A percentile compares a stretch with the other conserved stretches of the same genome.
Conservation (phyloP, 805 yeast species). For the Lipomyces yamadae region DNA sequence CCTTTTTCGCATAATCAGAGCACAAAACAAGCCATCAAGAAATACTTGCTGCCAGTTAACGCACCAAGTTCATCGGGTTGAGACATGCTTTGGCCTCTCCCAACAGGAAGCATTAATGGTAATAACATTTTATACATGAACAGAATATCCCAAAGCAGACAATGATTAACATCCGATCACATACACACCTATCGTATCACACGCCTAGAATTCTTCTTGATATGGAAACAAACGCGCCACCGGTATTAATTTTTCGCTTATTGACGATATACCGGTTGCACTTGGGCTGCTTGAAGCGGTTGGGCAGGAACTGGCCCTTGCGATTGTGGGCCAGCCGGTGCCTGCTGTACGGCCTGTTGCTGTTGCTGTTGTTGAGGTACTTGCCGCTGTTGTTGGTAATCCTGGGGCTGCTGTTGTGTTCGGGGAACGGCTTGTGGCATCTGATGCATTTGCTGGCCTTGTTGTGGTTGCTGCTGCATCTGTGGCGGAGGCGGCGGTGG, state of each 20-base stretch:
- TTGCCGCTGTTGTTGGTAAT: constrained; percentile 15
- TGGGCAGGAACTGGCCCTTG: constrained; percentile 22
- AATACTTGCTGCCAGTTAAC: neutral
- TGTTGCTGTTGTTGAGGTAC: constrained; percentile 24
- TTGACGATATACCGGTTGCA: neutral
- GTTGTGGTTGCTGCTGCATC: constrained; percentile 13
- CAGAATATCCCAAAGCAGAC: constrained; percentile 2
- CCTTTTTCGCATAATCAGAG: neutral
- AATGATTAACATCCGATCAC: neutral
- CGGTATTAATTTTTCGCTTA: neutral
- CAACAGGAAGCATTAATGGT: neutral
- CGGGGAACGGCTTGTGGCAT: constrained; percentile 29
- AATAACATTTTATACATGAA: neutral
- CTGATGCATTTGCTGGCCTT: constrained; percentile 11
- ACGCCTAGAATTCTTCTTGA: neutral
- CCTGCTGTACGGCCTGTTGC: constrained; percentile 4
- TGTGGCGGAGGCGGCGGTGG: constrained; percentile 8
- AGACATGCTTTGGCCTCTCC: neutral
- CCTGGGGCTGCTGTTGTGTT: constrained; percentile 28
- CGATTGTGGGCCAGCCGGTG: constrained; percentile 20
- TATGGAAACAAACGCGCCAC: neutral
- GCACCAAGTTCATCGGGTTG: neutral
- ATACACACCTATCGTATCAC: constrained; percentile 2
- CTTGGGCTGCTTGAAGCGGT: constrained; percentile 26
- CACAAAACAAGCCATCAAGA: neutral